Conservation (phyloP, 2,329 filamentous ascomycete genomes). For the Elsinoe fawcettii region DNA sequence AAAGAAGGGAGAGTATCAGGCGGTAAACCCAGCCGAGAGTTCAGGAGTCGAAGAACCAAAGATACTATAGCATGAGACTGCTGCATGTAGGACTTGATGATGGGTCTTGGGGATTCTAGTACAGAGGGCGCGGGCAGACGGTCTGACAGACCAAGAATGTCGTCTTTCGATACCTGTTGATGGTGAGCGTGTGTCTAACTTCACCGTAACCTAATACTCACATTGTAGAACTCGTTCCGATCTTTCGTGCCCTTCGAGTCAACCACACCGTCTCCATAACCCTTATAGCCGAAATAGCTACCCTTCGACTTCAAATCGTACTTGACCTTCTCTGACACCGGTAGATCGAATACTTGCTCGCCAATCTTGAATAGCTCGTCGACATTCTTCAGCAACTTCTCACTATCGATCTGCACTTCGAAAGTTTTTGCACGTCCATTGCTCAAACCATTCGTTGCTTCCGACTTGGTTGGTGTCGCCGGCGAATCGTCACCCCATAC, state of each 20-base stretch:
- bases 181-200: background rate
- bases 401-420: conserved; percentile 27
- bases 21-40: conserved; percentile 37
- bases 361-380: conserved; percentile 42
- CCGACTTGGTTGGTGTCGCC: background rate
- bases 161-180: conserved; percentile 43
- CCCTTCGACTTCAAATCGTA: conserved; percentile 46
- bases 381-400: conserved; percentile 36
- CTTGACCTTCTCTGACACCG: conserved; percentile 44
- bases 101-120: conserved; percentile 31
- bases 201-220: conserved; percentile 22
- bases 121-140: conserved; percentile 37
- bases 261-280: conserved; percentile 38
- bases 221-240: conserved; percentile 50
- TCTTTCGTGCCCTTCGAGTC: conserved; percentile 44
- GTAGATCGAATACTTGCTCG: conserved; percentile 41
- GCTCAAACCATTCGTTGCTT: background rate
- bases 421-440: background rate
- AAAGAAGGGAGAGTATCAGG: conserved; percentile 37
- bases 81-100: conserved; percentile 39
- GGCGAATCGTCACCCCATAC: background rate
- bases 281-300: conserved; percentile 46
- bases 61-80: conserved; percentile 40
- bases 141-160: conserved; percentile 38
- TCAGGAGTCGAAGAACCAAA: conserved; percentile 39